Base-by-base conservation (phyloP, 192 early-diverging fungal genomes). In the Entomortierella beljakovae region DNA sequence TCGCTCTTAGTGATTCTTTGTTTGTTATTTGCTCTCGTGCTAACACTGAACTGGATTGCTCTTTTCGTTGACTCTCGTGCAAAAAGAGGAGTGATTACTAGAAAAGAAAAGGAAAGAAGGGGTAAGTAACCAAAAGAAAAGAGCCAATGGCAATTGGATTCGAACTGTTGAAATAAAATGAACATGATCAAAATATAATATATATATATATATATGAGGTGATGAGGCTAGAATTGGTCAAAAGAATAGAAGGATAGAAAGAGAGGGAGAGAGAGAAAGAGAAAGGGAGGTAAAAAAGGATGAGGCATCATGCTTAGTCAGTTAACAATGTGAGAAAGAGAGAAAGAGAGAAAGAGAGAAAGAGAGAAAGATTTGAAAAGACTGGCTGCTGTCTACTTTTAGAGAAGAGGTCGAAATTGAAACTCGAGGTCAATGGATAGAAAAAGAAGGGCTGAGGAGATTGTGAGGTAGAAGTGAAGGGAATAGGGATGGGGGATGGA, bases 321-420 rank as follows among this genome's bases (percentile, higher is more conserved):
- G 49, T 43, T 43, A 13, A 13, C 10, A 13, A 18, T 13, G 42
- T 43, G 49, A 15, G 49, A 50, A 15, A 53, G 6, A 31, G 9
- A 53, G 51, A 53, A 40, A 54, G 22, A 29, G 51, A 29, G 51
- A 35, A 20, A 35, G 16, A 63, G 22, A 40, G 62, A 53, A 46
- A 52, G 23, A 18, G 49, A 53, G 37, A 63, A n/a, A 51, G 50
- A 63, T 2, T 33, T 32, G 37, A 15, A 23, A 29, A 25, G 40
- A 57, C 22, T 23, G 20, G 8, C 8, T 11, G 31, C 10, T 22
- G 13, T 29, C 2, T 26, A 33, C 2, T 4, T 18, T 1, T 1
- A 52, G 13, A 52, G 49, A 52, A 8, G 15, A 53, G 13, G 50
- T n/a, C n/a, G 32, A 63, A 43, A 37, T 20, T 26, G 11, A 28